Evolutionary conservation across 768 basidiomycete species (phyloP), one percentile per base, ranked within the genome.

Genomic region (Candolleomyces efflorescens): DNA sequence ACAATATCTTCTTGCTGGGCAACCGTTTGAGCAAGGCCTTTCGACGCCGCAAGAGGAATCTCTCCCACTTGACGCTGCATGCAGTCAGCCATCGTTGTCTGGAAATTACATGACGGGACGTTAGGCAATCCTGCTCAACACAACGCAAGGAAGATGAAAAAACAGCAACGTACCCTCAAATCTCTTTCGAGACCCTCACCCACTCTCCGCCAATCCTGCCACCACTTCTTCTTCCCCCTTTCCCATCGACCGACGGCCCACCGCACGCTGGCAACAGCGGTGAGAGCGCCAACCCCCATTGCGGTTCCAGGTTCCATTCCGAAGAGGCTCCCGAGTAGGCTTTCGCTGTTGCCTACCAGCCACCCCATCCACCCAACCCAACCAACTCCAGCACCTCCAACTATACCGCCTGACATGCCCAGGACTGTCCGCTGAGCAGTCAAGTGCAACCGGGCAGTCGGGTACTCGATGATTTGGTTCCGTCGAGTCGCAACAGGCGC

Each of bases 241-340:
- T 90, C 87, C 87, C 89, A 92, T 58, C 74, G 75, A 12, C 82
- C 80, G 5, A 87, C 75, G 1, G 79, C 81, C 85, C 86, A 89
- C 43, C 87, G 73, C 43, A 89, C 59, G 47, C 83, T 79, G 2
- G 70, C 63, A 5, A 79, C 66, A 0, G 78, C 75, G 18, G 77
- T 71, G 11, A 92, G 66, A 55, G 79, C 73, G 12, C 86, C 87
- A 0, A 82, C 68, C 2, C 86, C 87, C 24, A 85, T 65, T 1
- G 84, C 83, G 2, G 85, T 88, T 39, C 75, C 77, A 6, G 79
- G 70, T 61, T 87, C 82, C 54, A 83, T 64, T 2, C 78, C 75
- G 53, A 79, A 44, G 32, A 32, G 32, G 60, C 66, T 60, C 22
- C 75, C 66, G 56, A 74, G 61, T 57, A 76, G 53, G 62, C 75